phyloP scores from a whole-genome alignment of 1,284 basidiomycete species.

The Flammula alnicola region DNA sequence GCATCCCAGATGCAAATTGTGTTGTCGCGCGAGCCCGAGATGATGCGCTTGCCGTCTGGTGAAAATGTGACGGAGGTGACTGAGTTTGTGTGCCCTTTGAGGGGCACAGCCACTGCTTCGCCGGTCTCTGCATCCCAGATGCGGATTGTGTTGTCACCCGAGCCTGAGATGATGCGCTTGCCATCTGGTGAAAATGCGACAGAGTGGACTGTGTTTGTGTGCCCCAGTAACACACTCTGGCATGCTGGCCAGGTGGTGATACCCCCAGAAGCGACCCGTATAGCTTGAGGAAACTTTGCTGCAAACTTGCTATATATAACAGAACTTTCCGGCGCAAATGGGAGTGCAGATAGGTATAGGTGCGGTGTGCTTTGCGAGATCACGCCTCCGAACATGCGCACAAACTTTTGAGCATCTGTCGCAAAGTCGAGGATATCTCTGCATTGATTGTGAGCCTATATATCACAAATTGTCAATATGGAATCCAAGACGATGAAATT shows the following conservation, averaged over 20 bases:
- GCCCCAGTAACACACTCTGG: not conserved
- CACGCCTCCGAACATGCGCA: slow-evolving; percentile 5
- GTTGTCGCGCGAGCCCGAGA: too few relatives aligned
- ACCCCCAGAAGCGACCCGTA: not conserved
- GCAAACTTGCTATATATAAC: not conserved
- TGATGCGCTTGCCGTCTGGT: too few relatives aligned
- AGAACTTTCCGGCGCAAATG: slow-evolving; percentile 11
- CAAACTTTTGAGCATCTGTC: not conserved
- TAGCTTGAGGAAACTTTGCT: not conserved
- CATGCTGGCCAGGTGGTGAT: not conserved
- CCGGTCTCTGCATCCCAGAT: slow-evolving; percentile 19
- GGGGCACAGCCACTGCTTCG: not conserved
- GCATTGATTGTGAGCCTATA: too few relatives aligned
- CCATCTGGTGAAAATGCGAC: slow-evolving; percentile 16
- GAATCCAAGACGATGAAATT: too few relatives aligned
- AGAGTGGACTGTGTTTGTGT: not conserved
- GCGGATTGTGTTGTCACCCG: slow-evolving; percentile 7
- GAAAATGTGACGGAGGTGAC: too few relatives aligned
- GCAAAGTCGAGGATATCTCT: not conserved
- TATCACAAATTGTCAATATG: too few relatives aligned
- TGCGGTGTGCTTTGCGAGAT: slow-evolving; percentile 15
- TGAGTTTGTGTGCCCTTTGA: too few relatives aligned
- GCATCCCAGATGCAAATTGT: too few relatives aligned
- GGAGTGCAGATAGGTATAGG: slow-evolving; percentile 25
- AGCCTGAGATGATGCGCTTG: slow-evolving; percentile 13